These are phyloP conservation scores for Cylindrodendrum hubeiense DNA, from an alignment of 2,329 filamentous ascomycete species.

Conservation along the genomic window DNA sequence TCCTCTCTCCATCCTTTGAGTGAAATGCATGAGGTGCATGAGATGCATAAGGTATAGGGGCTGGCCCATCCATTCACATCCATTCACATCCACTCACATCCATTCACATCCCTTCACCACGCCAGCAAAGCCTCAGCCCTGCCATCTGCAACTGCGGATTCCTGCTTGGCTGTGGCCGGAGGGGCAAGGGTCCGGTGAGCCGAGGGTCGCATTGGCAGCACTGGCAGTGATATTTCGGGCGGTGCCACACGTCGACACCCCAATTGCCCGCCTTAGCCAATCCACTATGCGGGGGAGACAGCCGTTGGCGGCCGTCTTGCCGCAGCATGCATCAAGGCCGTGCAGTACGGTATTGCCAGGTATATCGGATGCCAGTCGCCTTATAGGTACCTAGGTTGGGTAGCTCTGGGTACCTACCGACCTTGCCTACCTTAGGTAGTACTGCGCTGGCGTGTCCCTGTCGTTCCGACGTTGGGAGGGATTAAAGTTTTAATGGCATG, in stretches of 20 bases:
- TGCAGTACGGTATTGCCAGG: background rate
- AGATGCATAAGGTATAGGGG: no score
- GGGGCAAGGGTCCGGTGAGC: background rate
- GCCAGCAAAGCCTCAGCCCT: conserved; percentile 6
- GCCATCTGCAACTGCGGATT: conserved; percentile 1
- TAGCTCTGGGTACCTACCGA: no score
- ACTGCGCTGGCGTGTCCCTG: background rate
- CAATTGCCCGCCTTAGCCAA: conserved; percentile 11
- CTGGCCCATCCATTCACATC: background rate
- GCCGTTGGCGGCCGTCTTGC: background rate
- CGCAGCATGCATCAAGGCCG: background rate
- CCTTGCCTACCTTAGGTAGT: no score
- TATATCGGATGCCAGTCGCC: background rate
- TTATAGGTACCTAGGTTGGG: no score
- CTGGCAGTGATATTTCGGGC: background rate
- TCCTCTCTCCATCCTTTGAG: background rate
- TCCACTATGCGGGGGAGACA: background rate
- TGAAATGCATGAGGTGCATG: background rate
- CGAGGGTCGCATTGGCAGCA: background rate
- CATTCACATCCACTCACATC: no score
- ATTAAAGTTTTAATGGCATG: background rate
- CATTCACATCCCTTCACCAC: no score
- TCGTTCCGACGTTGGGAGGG: background rate
- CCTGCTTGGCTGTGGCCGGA: background rate
- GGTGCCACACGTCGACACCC: background rate